phyloP scores from a whole-genome alignment of 1,284 basidiomycete species.

The Clitocybe nebularis region DNA sequence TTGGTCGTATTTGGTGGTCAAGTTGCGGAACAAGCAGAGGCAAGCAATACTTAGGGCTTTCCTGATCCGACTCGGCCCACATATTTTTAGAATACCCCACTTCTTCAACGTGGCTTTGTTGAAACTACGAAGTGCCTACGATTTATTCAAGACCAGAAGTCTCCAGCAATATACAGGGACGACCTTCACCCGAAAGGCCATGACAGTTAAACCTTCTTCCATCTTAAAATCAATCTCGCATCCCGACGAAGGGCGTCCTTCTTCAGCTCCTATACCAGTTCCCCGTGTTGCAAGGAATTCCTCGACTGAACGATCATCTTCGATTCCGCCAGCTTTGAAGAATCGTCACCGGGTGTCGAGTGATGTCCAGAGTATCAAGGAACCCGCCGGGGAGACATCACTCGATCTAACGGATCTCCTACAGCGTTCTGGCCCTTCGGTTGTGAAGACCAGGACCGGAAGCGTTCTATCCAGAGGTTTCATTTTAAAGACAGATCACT shows the following conservation, averaged over 20 bases:
- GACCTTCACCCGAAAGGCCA: constrained; percentile 3
- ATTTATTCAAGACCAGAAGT: constrained; percentile 5
- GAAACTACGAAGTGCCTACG: constrained; percentile 2
- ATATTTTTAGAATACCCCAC: not conserved
- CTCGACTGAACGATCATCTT: constrained; percentile 12
- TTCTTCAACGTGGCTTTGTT: constrained; percentile 13
- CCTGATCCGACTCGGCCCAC: not conserved
- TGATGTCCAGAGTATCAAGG: constrained; percentile 8
- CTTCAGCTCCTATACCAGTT: constrained; percentile 17
- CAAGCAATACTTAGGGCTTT: not conserved
- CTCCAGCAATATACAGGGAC: not conserved
- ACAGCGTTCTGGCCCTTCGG: constrained; percentile 59
- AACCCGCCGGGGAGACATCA: constrained; percentile 19
- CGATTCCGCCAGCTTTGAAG: constrained; percentile 8
- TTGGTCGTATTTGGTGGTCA: too few relatives aligned
- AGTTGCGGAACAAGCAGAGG: not conserved
- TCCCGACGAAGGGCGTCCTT: constrained; percentile 12
- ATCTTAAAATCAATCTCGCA: constrained; percentile 11
- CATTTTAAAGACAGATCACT: constrained; percentile 92
- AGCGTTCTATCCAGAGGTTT: constrained; percentile 89
- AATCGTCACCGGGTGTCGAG: constrained; percentile 8
- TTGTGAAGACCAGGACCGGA: constrained; percentile 86
- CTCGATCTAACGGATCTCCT: constrained; percentile 61
- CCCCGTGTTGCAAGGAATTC: constrained; percentile 8
- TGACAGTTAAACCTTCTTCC: constrained; percentile 11